Base-by-base conservation (phyloP, 768 basidiomycete species). In the Multifurca ochricompacta region DNA sequence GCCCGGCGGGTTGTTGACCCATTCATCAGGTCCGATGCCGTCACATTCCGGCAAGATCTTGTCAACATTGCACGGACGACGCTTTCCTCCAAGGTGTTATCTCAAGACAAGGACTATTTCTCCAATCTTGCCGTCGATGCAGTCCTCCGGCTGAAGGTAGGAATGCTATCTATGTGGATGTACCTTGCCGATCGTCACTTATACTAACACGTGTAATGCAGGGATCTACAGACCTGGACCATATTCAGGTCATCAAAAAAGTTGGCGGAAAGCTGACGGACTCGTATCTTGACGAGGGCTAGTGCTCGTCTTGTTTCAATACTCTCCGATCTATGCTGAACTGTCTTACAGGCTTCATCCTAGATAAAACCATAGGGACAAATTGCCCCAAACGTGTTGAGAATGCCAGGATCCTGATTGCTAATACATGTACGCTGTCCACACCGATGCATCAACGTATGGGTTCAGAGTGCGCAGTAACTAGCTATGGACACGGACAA, bases 401-500 rank as follows among this genome's bases (percentile, higher is more conserved):
- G 66, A 94, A 94, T 62, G 94, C 81, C 19, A 97, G 91, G 69
- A 98, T 98, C 59, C 73, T 99, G 57, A 94, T 99, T 58, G 92
- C 95, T 48, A 98, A 98, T 65, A 99, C 96, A n/a, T 90, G 94
- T 93, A 64, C 61, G 90, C 71, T 9, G 9, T 41, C 43, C 27
- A 14, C 9, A 23, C 18, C 28, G 2, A 18, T 10, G 44, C 53
- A 6, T 52, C 46, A 8, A 55, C 4, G 36, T 39, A 21, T 43
- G 25, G 47, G 32, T 18, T 23, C 48, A 49, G 28, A 55, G 31
- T 31, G 18, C 51, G 19, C 58, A 39, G n/a, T 31, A 23, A 31
- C 37, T 60, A 94, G 93, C 96, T 3, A 98, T 98, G 96, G 96
- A 99, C 72, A 99, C 96, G 25, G 96, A 99, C 73, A 99, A 99